Evolutionary conservation across 1,284 basidiomycete genomes (phyloP).

Genomic region (Trichosporon sp.): DNA sequence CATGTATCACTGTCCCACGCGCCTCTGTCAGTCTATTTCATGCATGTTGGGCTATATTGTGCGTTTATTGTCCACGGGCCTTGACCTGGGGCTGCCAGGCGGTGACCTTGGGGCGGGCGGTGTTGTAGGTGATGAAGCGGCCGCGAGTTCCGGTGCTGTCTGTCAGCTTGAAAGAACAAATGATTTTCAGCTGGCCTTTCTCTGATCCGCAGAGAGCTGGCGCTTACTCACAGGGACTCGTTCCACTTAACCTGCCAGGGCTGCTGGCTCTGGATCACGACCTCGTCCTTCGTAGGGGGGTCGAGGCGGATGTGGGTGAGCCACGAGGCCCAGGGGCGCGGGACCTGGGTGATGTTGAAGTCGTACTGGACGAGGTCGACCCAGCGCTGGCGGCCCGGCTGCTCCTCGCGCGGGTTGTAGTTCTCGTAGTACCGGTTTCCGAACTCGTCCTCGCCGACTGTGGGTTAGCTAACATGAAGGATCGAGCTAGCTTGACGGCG

Average conservation of each 20-base stretch:
- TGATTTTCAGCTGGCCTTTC: neutral
- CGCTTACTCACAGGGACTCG: slow-evolving; percentile 57
- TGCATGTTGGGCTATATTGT: slow-evolving; percentile 11
- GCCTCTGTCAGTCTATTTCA: neutral
- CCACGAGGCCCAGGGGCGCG: slow-evolving; percentile 94
- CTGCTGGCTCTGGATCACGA: slow-evolving; percentile 64
- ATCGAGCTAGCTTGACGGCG: neutral
- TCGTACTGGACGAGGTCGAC: slow-evolving; percentile 86
- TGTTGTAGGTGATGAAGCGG: slow-evolving; percentile 82
- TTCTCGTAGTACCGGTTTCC: slow-evolving; percentile 92
- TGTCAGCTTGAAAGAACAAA: neutral
- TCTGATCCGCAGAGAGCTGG: neutral
- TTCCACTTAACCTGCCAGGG: slow-evolving; percentile 61
- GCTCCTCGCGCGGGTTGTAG: slow-evolving; percentile 71
- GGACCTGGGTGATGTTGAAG: slow-evolving; percentile 81
- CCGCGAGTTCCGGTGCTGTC: slow-evolving; percentile 73
- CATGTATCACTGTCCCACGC: neutral
- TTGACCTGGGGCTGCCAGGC: slow-evolving; percentile 76
- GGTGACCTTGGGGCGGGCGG: slow-evolving; percentile 70
- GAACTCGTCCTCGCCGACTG: slow-evolving; percentile 78
- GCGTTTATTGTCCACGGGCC: slow-evolving; percentile 48
- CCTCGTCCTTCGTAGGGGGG: slow-evolving; percentile 67
- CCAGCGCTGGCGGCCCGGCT: slow-evolving; percentile 90
- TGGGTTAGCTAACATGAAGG: slow-evolving; percentile 4
- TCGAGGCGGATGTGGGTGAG: slow-evolving; percentile 79